Percentiles rank a stretch among this genome's conserved stretches.
Conservation (phyloP, 352 stramenopile genomes). For the Lagenidium giganteum region DNA sequence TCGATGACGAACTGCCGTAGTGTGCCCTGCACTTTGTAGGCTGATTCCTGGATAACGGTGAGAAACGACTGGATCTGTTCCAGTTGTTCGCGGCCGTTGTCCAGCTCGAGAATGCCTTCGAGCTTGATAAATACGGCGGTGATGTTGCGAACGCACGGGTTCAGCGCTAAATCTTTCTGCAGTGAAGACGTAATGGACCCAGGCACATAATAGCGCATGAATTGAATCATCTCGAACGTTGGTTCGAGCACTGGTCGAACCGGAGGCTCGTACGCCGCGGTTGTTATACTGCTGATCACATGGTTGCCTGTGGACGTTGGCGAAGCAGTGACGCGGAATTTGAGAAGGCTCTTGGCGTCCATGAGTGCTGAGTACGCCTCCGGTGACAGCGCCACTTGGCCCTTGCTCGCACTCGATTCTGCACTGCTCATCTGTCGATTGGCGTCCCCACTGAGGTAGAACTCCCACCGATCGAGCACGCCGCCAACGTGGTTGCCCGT, state of each 20-base stretch:
- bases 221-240: constrained; percentile 41
- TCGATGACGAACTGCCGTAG: constrained; percentile 86
- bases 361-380: constrained; percentile 41
- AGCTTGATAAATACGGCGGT: constrained; percentile 74
- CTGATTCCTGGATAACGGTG: constrained; percentile 66
- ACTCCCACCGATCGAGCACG: constrained; percentile 81
- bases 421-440: constrained; percentile 76
- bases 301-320: constrained; percentile 40
- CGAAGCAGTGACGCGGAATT: constrained; percentile 16
- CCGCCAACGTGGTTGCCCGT: constrained; percentile 80
- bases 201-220: constrained; percentile 59
- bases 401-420: constrained; percentile 61
- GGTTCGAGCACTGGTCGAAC: constrained; percentile 9
- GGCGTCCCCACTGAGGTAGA: constrained; percentile 80
- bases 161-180: constrained; percentile 56
- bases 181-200: constrained; percentile 65
- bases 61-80: constrained; percentile 53
- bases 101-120: constrained; percentile 43
- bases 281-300: constrained; percentile 24
- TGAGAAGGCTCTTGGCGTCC: constrained; percentile 13
- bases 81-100: constrained; percentile 29
- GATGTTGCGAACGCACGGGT: constrained; percentile 60
- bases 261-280: constrained; percentile 8
- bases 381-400: constrained; percentile 65
- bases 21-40: constrained; percentile 75